A percentile compares a stretch with the other conserved stretches of the same genome.
Evolutionary conservation across 2,329 filamentous ascomycete genomes (phyloP).

Genomic region (Calonectria leucothoes): DNA sequence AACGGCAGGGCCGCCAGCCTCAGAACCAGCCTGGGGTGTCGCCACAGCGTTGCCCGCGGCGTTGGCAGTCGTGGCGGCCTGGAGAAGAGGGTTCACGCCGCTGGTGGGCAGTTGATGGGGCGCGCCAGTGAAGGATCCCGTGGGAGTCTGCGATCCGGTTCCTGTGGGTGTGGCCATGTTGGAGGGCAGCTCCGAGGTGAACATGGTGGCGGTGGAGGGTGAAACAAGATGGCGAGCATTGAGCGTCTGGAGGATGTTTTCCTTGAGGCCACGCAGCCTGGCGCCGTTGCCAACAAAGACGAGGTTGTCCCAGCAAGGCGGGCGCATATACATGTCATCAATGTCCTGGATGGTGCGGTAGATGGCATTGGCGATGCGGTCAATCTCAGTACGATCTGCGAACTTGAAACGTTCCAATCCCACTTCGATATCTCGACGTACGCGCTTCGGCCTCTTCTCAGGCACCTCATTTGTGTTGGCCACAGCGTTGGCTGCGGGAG

Average conservation of each 20-base stretch:
- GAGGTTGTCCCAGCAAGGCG: slow-evolving; percentile 90
- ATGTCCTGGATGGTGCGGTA: slow-evolving; percentile 87
- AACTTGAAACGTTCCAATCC: slow-evolving; percentile 81
- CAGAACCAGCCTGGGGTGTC: slow-evolving; percentile 55
- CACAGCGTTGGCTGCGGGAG: slow-evolving; percentile 12
- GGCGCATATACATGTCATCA: slow-evolving; percentile 85
- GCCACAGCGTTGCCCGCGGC: slow-evolving; percentile 55
- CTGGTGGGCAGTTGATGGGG: slow-evolving; percentile 66
- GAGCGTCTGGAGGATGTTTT: slow-evolving; percentile 85
- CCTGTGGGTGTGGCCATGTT: slow-evolving; percentile 91
- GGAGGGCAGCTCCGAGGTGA: slow-evolving; percentile 95
- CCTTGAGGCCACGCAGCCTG: slow-evolving; percentile 81
- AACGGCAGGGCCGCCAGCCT: slow-evolving; percentile 48
- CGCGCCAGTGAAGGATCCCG: slow-evolving; percentile 66
- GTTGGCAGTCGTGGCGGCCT: slow-evolving; percentile 86
- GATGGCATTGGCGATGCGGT: slow-evolving; percentile 85
- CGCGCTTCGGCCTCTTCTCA: slow-evolving; percentile 64
- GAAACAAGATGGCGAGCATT: slow-evolving; percentile 88
- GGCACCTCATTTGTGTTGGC: slow-evolving; percentile 44
- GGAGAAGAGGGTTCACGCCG: slow-evolving; percentile 88
- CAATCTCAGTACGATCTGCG: slow-evolving; percentile 77
- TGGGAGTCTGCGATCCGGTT: slow-evolving; percentile 92
- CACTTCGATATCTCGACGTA: slow-evolving; percentile 78
- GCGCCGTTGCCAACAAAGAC: slow-evolving; percentile 92
- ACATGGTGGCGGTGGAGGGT: slow-evolving; percentile 93